Base-by-base conservation (phyloP, 345 rosid species). In the Leavenworthia alabamica region DNA sequence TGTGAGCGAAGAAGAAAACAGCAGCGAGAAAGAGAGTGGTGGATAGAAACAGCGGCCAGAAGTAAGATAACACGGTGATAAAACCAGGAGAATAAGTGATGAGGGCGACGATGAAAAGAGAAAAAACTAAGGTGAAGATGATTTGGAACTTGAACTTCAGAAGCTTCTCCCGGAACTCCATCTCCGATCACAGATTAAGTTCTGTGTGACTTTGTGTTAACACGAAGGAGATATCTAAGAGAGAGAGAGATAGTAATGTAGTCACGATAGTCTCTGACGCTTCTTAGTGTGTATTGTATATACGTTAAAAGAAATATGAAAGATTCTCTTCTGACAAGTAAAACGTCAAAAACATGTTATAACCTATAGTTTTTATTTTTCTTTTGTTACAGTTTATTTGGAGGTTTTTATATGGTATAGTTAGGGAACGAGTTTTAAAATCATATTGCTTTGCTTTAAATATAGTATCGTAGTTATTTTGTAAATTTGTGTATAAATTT, bases 41-140 rank as follows among this genome's bases (percentile, higher is more conserved):
- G 78, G 98, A 91, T 74, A 91, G 78, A 43, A 83, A 64, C n/a
- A 91, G 77, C 26, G 98, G 98, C 90, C 96, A 88, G 42, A 91
- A 91, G 80, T 84, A 91, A 63, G 90, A 73, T 45, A 91, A 39
- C 49, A 91, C 65, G 49, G 82, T 75, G 72, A 91, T 67, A 57
- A 91, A 82, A 37, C 96, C 75, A 2, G 98, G 96, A 5, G 98
- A 83, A 2, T 82, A 60, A 39, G 73, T 28, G 80, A 83, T 19
- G 13, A 82, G 49, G 35, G 77, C 66, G 4, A 67, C 56, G 28
- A 75, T 20, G 19, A 68, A 15, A 55, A 71, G 41, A 33, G 74
- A 60, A 14, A 78, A 3, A 42, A 61, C 16, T 42, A 86, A 69
- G 39, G 77, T 7, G 36, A 74, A 13, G 69, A 75, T 14, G 46